Conservation (phyloP, 2,329 filamentous ascomycete genomes). For the Colletotrichum acutatum region DNA sequence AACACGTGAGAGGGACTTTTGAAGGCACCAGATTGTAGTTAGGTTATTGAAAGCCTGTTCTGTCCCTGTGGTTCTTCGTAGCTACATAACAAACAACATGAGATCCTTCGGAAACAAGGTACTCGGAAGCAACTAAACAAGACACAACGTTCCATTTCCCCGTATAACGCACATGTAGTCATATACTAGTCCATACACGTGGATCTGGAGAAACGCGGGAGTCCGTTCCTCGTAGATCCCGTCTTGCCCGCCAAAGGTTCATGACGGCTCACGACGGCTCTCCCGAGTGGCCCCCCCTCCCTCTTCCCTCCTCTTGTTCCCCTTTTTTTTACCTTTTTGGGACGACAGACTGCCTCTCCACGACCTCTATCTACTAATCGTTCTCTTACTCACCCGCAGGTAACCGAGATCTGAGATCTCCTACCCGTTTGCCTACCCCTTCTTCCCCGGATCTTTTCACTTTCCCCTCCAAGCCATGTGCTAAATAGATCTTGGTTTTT, state of each 20-base stretch:
- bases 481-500: too few species aligned
- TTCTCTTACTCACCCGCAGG: too few species aligned
- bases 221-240: not conserved
- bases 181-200: not conserved
- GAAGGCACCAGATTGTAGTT: not conserved
- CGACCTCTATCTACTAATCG: not conserved
- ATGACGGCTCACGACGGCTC: not conserved
- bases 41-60: not conserved
- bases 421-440: not conserved
- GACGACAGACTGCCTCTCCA: not conserved
- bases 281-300: not conserved
- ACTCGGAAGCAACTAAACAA: not conserved
- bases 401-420: not conserved
- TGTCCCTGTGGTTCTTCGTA: not conserved
- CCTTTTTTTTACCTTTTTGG: not conserved
- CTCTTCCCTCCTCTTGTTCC: not conserved
- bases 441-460: constrained; percentile 10
- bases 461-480: not conserved
- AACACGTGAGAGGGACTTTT: not conserved
- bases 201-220: not conserved
- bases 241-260: not conserved
- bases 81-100: too few species aligned
- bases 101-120: too few species aligned
- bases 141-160: constrained; percentile 22
- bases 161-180: not conserved